Base-by-base conservation (phyloP, 2,329 filamentous ascomycete genomes). In the Phyllosticta capitalensis region DNA sequence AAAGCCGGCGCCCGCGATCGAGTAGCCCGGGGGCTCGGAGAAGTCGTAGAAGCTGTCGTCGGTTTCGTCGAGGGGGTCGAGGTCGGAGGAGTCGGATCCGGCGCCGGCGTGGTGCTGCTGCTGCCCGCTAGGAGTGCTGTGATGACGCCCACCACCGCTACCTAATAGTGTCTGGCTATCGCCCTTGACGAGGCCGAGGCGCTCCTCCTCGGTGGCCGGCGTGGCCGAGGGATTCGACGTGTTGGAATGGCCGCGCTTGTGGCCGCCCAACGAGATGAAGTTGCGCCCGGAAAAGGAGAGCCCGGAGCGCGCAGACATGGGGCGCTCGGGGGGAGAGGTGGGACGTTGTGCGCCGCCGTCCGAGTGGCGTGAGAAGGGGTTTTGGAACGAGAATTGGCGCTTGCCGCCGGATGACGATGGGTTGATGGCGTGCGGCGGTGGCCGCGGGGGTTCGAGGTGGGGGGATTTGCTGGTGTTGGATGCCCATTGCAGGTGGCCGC, bases 361-460 rank as follows among this genome's bases (percentile, higher is more conserved):
- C 7, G 62, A 62, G 24, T 68, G 66, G 55, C 68, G 66, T 38
- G 85, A 81, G 72, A 96, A 94, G 56, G 96, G 84, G 64, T 88
- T 90, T 64, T 92, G 87, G 78, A 97, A 97, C 19, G 89, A 95
- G 75, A 97, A 99, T 69, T 96, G 90, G 62, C 92, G 82, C 10
- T 87, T 83, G 64, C 72, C 63, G 65, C 71, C 63, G 59, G 59
- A 17, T 64, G 73, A 63, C 65, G 71, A 63, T 80, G 63, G 33
- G 69, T 66, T 17, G 64, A 73, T 63, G 65, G 71, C 63, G 60
- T 78, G 84, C 4, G 85, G 85, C 1, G 86, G 85, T 3, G 82
- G 72, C 60, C 68, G 71, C 0, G 86, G 86, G 1, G 84, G 79
- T 2, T 74, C 75, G 12, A 80, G 72, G 55, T 73, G 75, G 20